Percentiles rank a stretch among this genome's conserved stretches.
These are phyloP conservation scores for Venturia nashicola DNA, from an alignment of 2,329 filamentous ascomycete species.

Conservation along the genomic window DNA sequence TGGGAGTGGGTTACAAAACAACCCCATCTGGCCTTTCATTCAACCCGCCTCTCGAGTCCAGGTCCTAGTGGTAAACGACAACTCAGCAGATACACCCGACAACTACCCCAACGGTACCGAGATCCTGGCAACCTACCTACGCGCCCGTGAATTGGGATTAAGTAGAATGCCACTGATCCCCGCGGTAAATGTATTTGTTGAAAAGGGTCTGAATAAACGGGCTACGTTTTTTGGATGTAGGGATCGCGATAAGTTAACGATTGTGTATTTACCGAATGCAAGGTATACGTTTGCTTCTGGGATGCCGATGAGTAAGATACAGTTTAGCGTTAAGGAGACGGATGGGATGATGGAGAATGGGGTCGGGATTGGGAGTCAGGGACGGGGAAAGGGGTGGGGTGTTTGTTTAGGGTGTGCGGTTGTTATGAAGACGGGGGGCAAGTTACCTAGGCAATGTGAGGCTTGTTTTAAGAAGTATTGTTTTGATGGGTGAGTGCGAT, in stretches of 20 bases:
- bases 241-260: constrained; percentile 17
- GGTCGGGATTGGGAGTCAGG: constrained; percentile 25
- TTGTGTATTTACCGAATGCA: constrained; percentile 34
- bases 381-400: constrained; percentile 22
- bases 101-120: constrained; percentile 51
- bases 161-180: constrained; percentile 49
- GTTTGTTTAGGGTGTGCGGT: constrained; percentile 33
- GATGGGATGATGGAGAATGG: constrained; percentile 30
- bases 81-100: constrained; percentile 45
- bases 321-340: constrained; percentile 24
- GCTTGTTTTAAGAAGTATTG: constrained; percentile 31
- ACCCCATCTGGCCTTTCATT: constrained; percentile 40
- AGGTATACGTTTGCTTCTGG: constrained; percentile 24
- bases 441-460: constrained; percentile 22
- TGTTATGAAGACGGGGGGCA: constrained; percentile 16
- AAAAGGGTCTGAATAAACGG: constrained; percentile 44
- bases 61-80: constrained; percentile 54
- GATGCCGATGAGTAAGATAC: constrained; percentile 20
- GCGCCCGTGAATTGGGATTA: constrained; percentile 37
- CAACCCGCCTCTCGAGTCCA: constrained; percentile 42
- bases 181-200: constrained; percentile 41
- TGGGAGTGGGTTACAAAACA: constrained; percentile 37
- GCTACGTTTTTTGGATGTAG: constrained; percentile 55
- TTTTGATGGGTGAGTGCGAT: constrained; percentile 11
- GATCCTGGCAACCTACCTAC: constrained; percentile 44